Percentiles rank a stretch among this genome's conserved stretches.
Conservation (phyloP, 495 filamentous ascomycete genomes). For the Neurospora pannonica region DNA sequence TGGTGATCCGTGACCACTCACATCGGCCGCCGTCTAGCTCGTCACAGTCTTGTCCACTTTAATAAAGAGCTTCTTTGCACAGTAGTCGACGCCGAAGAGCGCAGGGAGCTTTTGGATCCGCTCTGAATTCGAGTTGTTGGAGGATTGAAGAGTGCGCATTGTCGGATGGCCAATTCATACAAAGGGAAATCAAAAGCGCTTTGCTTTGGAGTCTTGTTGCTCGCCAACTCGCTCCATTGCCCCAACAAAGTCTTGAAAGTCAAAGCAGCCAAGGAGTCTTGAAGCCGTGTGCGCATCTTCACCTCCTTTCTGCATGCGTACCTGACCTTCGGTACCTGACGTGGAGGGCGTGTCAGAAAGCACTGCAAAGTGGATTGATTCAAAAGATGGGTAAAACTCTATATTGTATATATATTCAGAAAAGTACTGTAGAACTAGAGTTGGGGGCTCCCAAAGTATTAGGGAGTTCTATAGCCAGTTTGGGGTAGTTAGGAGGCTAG, state of each 20-base stretch:
- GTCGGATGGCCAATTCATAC: not conserved
- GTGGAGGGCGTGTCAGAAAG: too few relatives aligned
- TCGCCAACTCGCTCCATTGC: not conserved
- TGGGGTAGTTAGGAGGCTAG: too few relatives aligned
- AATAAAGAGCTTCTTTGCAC: not conserved
- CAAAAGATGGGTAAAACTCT: too few relatives aligned
- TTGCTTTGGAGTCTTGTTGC: not conserved
- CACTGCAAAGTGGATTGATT: too few relatives aligned
- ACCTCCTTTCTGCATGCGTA: not conserved
- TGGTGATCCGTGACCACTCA: slow-evolving; percentile 11
- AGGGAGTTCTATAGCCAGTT: too few relatives aligned
- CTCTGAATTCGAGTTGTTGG: not conserved
- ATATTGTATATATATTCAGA: too few relatives aligned
- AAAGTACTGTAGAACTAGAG: too few relatives aligned
- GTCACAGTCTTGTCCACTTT: not conserved
- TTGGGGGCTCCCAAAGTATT: too few relatives aligned
- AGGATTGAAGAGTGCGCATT: not conserved
- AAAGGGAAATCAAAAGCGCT: not conserved
- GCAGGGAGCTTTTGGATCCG: not conserved
- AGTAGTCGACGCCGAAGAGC: not conserved
- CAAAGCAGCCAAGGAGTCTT: not conserved
- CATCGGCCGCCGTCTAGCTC: not conserved
- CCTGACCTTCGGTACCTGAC: not conserved
- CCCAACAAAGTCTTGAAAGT: not conserved
- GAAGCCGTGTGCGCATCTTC: not conserved